phyloP scores from a whole-genome alignment of 2,329 filamentous ascomycete species.

The Aspergillus fumigatiaffinis region DNA sequence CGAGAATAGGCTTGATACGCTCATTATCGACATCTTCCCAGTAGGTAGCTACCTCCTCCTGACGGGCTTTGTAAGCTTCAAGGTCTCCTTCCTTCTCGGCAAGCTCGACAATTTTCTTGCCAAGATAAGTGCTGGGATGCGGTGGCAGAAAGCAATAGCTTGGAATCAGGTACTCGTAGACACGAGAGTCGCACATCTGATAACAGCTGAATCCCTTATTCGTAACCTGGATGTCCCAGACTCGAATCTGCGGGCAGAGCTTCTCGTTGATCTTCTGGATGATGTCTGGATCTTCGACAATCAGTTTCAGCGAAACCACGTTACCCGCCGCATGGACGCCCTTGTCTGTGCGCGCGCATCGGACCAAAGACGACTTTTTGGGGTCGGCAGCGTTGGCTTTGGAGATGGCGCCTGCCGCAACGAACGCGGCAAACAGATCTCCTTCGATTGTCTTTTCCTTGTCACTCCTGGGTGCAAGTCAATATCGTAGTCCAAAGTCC shows the following conservation, averaged over 20 bases:
- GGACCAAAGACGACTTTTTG: constrained; percentile 89
- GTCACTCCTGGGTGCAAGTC: constrained; percentile 36
- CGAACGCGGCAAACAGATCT: constrained; percentile 87
- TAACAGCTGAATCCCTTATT: constrained; percentile 93
- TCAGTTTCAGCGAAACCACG: constrained; percentile 90
- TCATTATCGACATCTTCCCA: constrained; percentile 81
- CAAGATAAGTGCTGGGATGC: constrained; percentile 81
- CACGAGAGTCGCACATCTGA: constrained; percentile 87
- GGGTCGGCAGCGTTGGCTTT: constrained; percentile 96
- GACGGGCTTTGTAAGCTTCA: constrained; percentile 63
- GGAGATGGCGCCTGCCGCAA: constrained; percentile 86
- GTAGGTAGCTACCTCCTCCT: constrained; percentile 74
- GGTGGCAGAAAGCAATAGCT: constrained; percentile 90
- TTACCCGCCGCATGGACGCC: constrained; percentile 96
- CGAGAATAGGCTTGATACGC: constrained; percentile 67
- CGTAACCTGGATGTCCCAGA: constrained; percentile 90
- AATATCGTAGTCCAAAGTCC: background rate
- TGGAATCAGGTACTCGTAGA: constrained; percentile 96
- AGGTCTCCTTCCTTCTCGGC: constrained; percentile 70
- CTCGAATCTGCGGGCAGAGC: constrained; percentile 80
- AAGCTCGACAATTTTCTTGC: constrained; percentile 73
- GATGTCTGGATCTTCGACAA: constrained; percentile 84
- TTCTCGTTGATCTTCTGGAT: constrained; percentile 86
- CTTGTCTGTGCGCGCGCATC: constrained; percentile 95
- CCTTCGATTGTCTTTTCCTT: constrained; percentile 91